Conservation (phyloP, 768 basidiomycete genomes). For the Mycena albidolilacea region DNA sequence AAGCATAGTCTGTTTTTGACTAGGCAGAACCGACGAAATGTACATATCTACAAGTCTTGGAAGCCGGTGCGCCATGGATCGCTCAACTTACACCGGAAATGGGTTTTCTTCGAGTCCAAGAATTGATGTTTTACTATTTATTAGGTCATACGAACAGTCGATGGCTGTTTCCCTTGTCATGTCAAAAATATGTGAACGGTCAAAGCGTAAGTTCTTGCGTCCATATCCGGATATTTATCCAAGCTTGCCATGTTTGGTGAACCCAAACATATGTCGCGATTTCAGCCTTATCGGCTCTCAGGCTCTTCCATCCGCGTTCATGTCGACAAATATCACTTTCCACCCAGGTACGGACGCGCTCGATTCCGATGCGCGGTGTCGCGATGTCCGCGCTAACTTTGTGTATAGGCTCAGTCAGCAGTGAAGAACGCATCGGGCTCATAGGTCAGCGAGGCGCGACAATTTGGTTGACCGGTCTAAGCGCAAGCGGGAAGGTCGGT, state of each 20-base stretch:
- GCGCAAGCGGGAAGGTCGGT: slow-evolving; percentile 92
- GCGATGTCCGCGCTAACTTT: slow-evolving; percentile 13
- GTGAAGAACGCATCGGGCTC: slow-evolving; percentile 75
- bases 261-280: slow-evolving; percentile 21
- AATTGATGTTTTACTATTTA: no score
- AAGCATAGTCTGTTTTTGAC: no score
- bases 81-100: no score
- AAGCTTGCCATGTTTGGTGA: background rate
- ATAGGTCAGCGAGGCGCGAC: slow-evolving; percentile 90
- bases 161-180: no score
- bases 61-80: no score
- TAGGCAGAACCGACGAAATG: background rate
- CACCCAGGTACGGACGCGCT: slow-evolving; percentile 67
- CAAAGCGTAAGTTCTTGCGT: slow-evolving; percentile 10
- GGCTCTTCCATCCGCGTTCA: slow-evolving; percentile 29
- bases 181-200: background rate
- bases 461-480: slow-evolving; percentile 97
- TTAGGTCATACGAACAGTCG: no score
- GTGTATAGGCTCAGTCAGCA: slow-evolving; percentile 77
- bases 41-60: background rate
- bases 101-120: no score
- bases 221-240: slow-evolving; percentile 8
- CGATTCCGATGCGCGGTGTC: no score
- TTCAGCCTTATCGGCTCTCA: background rate
- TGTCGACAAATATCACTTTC: slow-evolving; percentile 76